A percentile compares a stretch with the other conserved stretches of the same genome.
Conservation (phyloP, 371 early-diverging fungal genomes). For the Apophysomyces elegans region DNA sequence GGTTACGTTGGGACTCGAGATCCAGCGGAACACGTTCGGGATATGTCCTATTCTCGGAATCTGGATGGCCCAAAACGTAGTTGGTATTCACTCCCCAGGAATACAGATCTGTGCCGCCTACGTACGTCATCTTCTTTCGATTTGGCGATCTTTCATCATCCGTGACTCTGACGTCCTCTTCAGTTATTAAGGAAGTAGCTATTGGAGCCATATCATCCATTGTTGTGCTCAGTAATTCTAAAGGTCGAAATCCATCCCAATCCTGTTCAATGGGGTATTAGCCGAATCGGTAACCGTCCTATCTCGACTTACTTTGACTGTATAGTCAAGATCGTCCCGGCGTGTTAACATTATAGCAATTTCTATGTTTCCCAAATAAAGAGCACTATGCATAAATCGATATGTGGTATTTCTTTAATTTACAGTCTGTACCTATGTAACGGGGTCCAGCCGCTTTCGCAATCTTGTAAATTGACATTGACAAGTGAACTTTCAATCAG, state of each 20-base stretch:
- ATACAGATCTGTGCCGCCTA: conserved; percentile 64
- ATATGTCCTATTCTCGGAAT: conserved; percentile 63
- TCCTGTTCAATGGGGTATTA: conserved; percentile 18
- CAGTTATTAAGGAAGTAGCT: not conserved
- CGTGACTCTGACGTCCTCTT: not conserved
- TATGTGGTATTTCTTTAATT: not conserved
- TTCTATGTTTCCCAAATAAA: conserved; percentile 68
- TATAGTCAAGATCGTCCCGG: conserved; percentile 59
- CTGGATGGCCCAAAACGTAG: conserved; percentile 69
- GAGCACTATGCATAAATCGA: conserved; percentile 37
- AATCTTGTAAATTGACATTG: conserved; percentile 67
- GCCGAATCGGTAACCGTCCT: not conserved
- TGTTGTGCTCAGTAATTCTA: conserved; percentile 35
- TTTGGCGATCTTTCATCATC: conserved; percentile 1
- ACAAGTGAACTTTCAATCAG: conserved; percentile 55
- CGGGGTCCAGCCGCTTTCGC: conserved; percentile 76
- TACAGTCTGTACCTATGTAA: conserved; percentile 57
- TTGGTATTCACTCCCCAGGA: conserved; percentile 82
- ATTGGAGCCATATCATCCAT: conserved; percentile 21
- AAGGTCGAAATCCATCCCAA: conserved; percentile 35
- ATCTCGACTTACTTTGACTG: conserved; percentile 42
- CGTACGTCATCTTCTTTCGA: conserved; percentile 1
- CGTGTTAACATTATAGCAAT: conserved; percentile 59
- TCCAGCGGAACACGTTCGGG: conserved; percentile 70
- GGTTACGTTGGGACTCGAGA: conserved; percentile 32